Conservation (phyloP, 2,329 filamentous ascomycete species). For the Diaporthe helianthi region DNA sequence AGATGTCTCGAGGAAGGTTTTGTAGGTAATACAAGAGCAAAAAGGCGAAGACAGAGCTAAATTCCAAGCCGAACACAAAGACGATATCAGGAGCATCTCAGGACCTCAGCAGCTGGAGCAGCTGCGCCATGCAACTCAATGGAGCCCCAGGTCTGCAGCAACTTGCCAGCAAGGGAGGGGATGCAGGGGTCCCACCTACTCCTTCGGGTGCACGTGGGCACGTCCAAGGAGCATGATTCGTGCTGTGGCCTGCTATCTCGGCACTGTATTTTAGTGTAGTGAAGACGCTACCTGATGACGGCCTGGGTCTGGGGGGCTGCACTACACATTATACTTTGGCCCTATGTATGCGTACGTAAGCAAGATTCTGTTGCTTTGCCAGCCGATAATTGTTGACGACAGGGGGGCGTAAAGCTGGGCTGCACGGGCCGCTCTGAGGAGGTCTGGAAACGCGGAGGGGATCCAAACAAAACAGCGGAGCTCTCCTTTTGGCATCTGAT, state of each 20-base stretch:
- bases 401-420: background rate
- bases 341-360: background rate
- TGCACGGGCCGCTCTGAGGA: slow-evolving; percentile 13
- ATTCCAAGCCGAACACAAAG: slow-evolving; percentile 7
- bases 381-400: slow-evolving; percentile 18
- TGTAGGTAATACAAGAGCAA: slow-evolving; percentile 2
- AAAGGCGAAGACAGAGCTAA: background rate
- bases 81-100: slow-evolving; percentile 17
- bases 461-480: slow-evolving; percentile 32
- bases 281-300: background rate
- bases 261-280: background rate
- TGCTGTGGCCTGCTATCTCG: background rate
- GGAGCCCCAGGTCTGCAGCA: slow-evolving; percentile 18
- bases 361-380: slow-evolving; percentile 23
- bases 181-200: slow-evolving; percentile 26
- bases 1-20: background rate
- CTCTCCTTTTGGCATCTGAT: slow-evolving; percentile 29
- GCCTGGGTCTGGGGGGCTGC: background rate
- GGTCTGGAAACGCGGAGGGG: slow-evolving; percentile 20
- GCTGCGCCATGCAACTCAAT: slow-evolving; percentile 20
- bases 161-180: too few species aligned
- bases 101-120: background rate
- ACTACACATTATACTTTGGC: background rate
- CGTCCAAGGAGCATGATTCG: slow-evolving; percentile 14
- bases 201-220: slow-evolving; percentile 26